Percentiles rank a stretch among this genome's conserved stretches.
phyloP scores from a whole-genome alignment of 495 filamentous ascomycete species.

The Penicillium steckii region DNA sequence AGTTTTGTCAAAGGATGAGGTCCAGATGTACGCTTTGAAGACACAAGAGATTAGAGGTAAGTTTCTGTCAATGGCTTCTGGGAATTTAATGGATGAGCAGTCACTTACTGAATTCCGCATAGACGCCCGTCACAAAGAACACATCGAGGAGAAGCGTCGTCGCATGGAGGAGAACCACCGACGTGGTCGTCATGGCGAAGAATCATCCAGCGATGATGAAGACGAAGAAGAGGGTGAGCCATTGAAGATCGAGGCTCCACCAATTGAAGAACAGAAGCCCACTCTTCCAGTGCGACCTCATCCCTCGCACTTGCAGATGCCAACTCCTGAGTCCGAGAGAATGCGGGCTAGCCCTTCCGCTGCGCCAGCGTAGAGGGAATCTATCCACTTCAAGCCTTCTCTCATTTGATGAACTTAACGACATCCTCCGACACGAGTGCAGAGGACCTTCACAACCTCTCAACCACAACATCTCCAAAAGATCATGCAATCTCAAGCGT shows the following conservation, averaged over 20 bases:
- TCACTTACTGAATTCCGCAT: slow-evolving; percentile 7
- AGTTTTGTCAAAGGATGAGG: slow-evolving; percentile 77
- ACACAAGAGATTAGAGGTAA: slow-evolving; percentile 77
- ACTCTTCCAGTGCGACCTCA: slow-evolving; percentile 21
- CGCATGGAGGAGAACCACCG: slow-evolving; percentile 33
- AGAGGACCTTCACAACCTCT: neutral
- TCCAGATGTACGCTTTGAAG: slow-evolving; percentile 71
- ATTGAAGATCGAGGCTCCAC: slow-evolving; percentile 34
- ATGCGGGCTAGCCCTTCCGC: slow-evolving; percentile 6
- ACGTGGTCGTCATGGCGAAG: slow-evolving; percentile 29
- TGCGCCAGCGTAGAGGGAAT: slow-evolving; percentile 11
- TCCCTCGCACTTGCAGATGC: slow-evolving; percentile 12
- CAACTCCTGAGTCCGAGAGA: slow-evolving; percentile 11
- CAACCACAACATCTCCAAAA: neutral
- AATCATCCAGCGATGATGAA: slow-evolving; percentile 41
- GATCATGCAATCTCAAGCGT: neutral
- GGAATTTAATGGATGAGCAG: neutral
- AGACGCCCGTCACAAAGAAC: slow-evolving; percentile 39
- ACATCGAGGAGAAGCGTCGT: slow-evolving; percentile 33
- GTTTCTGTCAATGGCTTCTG: slow-evolving; percentile 3
- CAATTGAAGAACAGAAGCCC: slow-evolving; percentile 5
- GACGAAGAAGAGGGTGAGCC: slow-evolving; percentile 37
- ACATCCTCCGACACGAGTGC: too few relatives aligned
- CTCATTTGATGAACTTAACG: too few relatives aligned
- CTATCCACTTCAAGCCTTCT: too few relatives aligned